phyloP scores from a whole-genome alignment of 225 moss, liverwort and hornwort species.

The Climacium dendroides region DNA sequence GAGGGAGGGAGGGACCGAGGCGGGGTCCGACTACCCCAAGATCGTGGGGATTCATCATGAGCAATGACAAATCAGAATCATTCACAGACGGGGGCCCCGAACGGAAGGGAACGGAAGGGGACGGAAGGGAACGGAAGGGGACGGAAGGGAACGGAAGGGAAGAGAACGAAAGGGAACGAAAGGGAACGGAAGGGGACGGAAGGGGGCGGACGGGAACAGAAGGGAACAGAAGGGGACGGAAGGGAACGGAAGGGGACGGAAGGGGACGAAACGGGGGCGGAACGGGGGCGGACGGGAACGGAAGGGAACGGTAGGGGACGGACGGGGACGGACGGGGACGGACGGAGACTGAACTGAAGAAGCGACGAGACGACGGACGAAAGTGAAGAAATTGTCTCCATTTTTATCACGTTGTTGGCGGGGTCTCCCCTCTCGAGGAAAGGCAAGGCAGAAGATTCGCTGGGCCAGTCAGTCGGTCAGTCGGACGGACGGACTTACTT shows the following conservation, averaged over 20 bases:
- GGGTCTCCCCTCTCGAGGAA: too few relatives aligned
- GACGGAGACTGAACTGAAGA: neutral
- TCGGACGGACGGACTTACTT: neutral
- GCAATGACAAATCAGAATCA: neutral
- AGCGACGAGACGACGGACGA: too few relatives aligned
- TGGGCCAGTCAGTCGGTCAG: neutral
- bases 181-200: neutral
- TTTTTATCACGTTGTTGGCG: neutral
- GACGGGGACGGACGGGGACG: neutral
- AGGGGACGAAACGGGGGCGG: too few relatives aligned
- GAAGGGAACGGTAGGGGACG: too few relatives aligned
- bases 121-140: neutral
- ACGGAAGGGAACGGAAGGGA: neutral
- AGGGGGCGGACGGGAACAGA: neutral
- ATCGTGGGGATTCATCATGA: constrained; percentile 3
- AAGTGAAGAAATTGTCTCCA: neutral
- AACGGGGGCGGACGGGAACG: neutral
- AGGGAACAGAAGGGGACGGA: neutral
- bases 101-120: neutral
- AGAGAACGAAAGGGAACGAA: too few relatives aligned
- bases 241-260: too few relatives aligned
- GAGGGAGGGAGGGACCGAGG: neutral
- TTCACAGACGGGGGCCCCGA: neutral
- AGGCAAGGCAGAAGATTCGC: neutral
- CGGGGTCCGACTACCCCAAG: neutral